These are phyloP conservation scores for Lichtheimia hyalospora DNA, from an alignment of 371 early-diverging fungal species.

Conservation along the genomic window DNA sequence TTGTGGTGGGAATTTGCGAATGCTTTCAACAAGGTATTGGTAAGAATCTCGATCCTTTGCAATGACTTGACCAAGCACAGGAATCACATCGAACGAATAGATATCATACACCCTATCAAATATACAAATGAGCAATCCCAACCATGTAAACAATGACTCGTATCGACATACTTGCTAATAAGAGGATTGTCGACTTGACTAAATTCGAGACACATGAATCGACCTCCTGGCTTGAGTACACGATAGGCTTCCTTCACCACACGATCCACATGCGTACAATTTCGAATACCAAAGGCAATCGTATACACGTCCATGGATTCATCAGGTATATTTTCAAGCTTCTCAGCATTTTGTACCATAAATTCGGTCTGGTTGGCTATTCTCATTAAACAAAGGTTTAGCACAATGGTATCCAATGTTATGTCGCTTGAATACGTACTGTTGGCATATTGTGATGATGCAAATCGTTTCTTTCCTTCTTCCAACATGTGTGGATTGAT, in stretches of 20 bases:
- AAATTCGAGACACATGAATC: constrained; percentile 95
- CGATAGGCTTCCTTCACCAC: constrained; percentile 91
- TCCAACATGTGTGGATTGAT: constrained; percentile 95
- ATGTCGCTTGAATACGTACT: constrained; percentile 37
- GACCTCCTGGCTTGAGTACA: constrained; percentile 93
- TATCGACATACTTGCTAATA: constrained; percentile 61
- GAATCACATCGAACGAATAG: constrained; percentile 95
- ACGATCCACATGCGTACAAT: constrained; percentile 91
- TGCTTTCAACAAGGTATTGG: constrained; percentile 98
- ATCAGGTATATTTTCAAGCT: constrained; percentile 72
- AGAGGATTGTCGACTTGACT: constrained; percentile 89
- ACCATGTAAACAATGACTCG: not conserved
- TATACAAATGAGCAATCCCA: not conserved
- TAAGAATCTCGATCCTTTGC: constrained; percentile 93
- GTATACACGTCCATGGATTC: constrained; percentile 90
- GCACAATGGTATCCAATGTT: not conserved
- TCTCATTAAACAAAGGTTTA: constrained; percentile 1
- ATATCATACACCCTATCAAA: constrained; percentile 76
- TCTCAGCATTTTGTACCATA: constrained; percentile 90
- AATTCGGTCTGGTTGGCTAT: constrained; percentile 65
- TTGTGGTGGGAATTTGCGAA: constrained; percentile 94
- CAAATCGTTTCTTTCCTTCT: constrained; percentile 82
- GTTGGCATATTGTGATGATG: constrained; percentile 56
- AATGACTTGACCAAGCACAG: constrained; percentile 83
- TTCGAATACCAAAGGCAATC: constrained; percentile 96